A percentile compares a stretch with the other conserved stretches of the same genome.
Conservation (phyloP, 116 monocot species). For the Trichopus zeylanicus region DNA sequence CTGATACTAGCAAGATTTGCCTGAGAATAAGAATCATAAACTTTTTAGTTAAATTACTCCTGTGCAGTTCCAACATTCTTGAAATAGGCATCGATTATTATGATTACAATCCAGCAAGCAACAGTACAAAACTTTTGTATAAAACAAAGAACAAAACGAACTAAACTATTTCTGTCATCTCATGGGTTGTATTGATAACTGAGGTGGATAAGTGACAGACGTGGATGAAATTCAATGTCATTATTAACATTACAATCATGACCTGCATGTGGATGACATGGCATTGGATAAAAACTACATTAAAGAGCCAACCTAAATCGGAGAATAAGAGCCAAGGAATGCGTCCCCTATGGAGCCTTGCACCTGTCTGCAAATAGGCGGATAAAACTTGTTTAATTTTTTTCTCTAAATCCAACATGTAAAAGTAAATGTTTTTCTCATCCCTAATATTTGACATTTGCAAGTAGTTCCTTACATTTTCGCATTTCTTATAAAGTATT, state of each 20-base stretch:
- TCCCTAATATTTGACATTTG: too few relatives aligned
- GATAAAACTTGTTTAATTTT: too few relatives aligned
- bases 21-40: conserved; percentile 29
- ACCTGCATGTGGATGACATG: conserved; percentile 39
- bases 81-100: background rate
- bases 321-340: background rate
- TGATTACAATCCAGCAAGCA: too few relatives aligned
- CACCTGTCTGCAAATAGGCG: too few relatives aligned
- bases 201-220: too few relatives aligned
- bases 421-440: background rate
- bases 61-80: background rate
- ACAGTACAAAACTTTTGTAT: too few relatives aligned
- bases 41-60: background rate
- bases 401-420: background rate
- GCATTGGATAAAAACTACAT: conserved; percentile 15
- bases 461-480: too few relatives aligned
- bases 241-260: conserved; percentile 35
- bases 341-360: too few relatives aligned
- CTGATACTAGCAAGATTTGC: conserved; percentile 76
- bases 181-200: too few relatives aligned
- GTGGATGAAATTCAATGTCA: conserved; percentile 25
- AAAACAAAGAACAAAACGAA: too few relatives aligned
- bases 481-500: too few relatives aligned
- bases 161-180: too few relatives aligned
- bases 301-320: background rate